These are phyloP conservation scores for Cyberlindnera mrakii DNA, from an alignment of 805 yeast species.

Conservation along the genomic window DNA sequence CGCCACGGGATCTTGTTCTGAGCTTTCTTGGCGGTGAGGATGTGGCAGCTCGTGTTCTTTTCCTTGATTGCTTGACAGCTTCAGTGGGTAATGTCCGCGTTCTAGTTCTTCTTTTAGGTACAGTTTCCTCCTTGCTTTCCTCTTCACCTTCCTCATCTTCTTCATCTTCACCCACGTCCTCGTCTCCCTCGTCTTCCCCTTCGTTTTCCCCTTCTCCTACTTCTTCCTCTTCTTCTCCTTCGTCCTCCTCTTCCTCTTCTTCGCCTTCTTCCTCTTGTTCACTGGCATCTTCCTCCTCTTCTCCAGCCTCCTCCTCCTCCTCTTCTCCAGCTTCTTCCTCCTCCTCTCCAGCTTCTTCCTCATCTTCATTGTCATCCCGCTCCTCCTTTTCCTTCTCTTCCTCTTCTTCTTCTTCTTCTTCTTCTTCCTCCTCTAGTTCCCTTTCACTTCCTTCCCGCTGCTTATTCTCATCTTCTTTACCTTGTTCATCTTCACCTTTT, in stretches of 20 bases:
- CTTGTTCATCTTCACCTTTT: conserved; percentile 4
- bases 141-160: conserved; percentile 9
- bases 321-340: not conserved
- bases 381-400: conserved; percentile 3
- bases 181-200: conserved; percentile 2
- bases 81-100: conserved; percentile 4
- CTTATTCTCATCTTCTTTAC: conserved; percentile 2
- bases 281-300: conserved; percentile 2
- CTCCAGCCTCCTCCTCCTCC: conserved; percentile 1
- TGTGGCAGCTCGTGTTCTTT: conserved; percentile 2
- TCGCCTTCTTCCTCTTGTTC: conserved; percentile 1
- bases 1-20: conserved; percentile 7
- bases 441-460: conserved; percentile 14
- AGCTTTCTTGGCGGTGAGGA: conserved; percentile 4
- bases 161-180: conserved; percentile 2
- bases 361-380: conserved; percentile 10
- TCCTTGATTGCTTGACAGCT: conserved; percentile 1
- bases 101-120: conserved; percentile 5
- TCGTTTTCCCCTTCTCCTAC: conserved; percentile 6
- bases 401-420: conserved; percentile 4
- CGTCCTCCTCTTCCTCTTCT: conserved; percentile 2
- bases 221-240: conserved; percentile 1
- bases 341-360: conserved; percentile 5
- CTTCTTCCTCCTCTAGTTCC: conserved; percentile 11
- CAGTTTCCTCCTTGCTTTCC: conserved; percentile 7